Percentiles rank a stretch among this genome's conserved stretches.
phyloP scores from a whole-genome alignment of 2,329 filamentous ascomycete genomes.

The Hysterium pulicare region DNA sequence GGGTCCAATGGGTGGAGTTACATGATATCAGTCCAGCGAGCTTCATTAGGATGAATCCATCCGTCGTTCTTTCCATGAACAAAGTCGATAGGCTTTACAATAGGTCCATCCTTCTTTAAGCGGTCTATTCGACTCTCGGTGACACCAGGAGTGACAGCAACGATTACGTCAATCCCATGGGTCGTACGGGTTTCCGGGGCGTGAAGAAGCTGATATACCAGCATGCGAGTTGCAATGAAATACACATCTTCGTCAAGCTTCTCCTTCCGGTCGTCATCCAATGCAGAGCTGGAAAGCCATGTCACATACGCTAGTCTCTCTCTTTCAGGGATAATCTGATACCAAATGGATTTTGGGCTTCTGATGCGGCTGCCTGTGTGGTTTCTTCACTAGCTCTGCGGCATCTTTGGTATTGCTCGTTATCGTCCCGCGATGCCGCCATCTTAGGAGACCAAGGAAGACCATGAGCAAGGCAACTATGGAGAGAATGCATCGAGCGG shows the following conservation, averaged over 20 bases:
- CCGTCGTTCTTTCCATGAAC: slow-evolving; percentile 14
- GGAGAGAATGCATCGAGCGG: too few relatives aligned
- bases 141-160: slow-evolving; percentile 25
- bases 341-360: background rate
- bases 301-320: slow-evolving; percentile 25
- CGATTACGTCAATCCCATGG: slow-evolving; percentile 21
- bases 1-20: too few relatives aligned
- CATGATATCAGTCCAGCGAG: slow-evolving; percentile 35
- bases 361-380: too few relatives aligned
- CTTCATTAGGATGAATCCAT: slow-evolving; percentile 14
- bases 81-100: slow-evolving; percentile 21
- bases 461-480: too few relatives aligned
- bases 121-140: slow-evolving; percentile 15
- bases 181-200: slow-evolving; percentile 17
- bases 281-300: slow-evolving; percentile 18
- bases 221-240: slow-evolving; percentile 25
- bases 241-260: slow-evolving; percentile 26
- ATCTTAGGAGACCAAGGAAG: too few relatives aligned
- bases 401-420: too few relatives aligned
- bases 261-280: slow-evolving; percentile 10
- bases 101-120: slow-evolving; percentile 25
- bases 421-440: too few relatives aligned
- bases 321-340: background rate
- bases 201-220: slow-evolving; percentile 30
- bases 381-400: too few relatives aligned